Evolutionary conservation across 345 rosid genomes (phyloP).

Genomic region (Alliaria petiolata): DNA sequence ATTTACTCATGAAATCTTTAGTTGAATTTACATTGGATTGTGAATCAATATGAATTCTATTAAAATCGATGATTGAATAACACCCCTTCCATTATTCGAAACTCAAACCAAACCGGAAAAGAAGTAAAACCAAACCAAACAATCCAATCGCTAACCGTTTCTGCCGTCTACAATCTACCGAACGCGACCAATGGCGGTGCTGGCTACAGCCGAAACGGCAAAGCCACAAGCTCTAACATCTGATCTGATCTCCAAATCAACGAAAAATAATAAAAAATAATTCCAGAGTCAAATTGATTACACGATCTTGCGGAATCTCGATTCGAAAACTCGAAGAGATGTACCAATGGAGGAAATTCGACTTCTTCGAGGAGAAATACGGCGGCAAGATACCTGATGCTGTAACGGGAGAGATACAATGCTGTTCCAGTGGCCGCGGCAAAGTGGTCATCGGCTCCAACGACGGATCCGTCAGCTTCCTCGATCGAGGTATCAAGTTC

Average conservation of each 20-base stretch:
- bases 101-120: too few relatives aligned
- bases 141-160: too few relatives aligned
- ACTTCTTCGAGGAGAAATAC: slow-evolving; percentile 96
- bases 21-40: too few relatives aligned
- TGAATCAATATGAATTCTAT: too few relatives aligned
- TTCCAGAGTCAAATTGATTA: not conserved
- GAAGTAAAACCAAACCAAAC: too few relatives aligned
- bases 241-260: not conserved
- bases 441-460: slow-evolving; percentile 87
- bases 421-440: slow-evolving; percentile 97
- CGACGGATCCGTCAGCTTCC: slow-evolving; percentile 75
- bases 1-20: too few relatives aligned
- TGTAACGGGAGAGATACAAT: slow-evolving; percentile 57
- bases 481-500: slow-evolving; percentile 95
- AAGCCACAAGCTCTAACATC: too few relatives aligned
- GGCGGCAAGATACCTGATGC: slow-evolving; percentile 93
- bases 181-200: too few relatives aligned
- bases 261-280: not conserved
- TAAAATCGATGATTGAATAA: too few relatives aligned
- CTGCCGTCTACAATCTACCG: too few relatives aligned
- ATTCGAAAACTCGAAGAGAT: slow-evolving; percentile 23
- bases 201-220: too few relatives aligned
- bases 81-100: too few relatives aligned
- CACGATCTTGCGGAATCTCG: not conserved
- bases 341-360: slow-evolving; percentile 98